Base-by-base conservation (phyloP, 2,329 filamentous ascomycete species). In the Venturia carpophila region DNA sequence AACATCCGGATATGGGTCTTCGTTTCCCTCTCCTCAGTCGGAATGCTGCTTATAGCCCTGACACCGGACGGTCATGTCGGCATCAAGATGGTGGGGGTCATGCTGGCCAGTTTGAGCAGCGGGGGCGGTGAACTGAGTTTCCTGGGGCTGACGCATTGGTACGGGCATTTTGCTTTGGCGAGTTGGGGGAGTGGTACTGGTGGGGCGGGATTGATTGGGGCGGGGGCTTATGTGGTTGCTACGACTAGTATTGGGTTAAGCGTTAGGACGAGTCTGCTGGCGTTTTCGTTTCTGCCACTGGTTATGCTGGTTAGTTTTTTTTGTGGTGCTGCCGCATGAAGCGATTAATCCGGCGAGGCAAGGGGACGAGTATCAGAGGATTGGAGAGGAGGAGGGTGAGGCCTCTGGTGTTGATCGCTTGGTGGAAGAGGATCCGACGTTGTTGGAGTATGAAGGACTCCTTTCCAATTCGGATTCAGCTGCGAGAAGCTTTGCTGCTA, bases 101-200 rank as follows among this genome's bases (percentile, higher is more conserved):
- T 92, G 47, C 78, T 97, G 60, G 91, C 92, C 1, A 96, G 91
- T 71, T 76, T 97, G 62, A 90, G 90, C 70, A 91, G 88, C 68
- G 94, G 94, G 19, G 90, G 83, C 21, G 94, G 94, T 41, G 94
- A 97, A 78, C 80, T 97, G 66, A 95, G 89, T 75, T 97, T 97
- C 73, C 79, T 99, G 6, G 89, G 91, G 0, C 77, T 99, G 71
- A 96, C 93, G 17, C 93, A 97, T 74, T 97, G 89, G 78, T 97
- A 97, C 71, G 94, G 93, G 0, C 87, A 86, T 10, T 88, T 90
- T 75, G 91, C 91, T 70, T 82, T 97, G 21, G 92, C 92, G 0
- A 88, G 91, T 43, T 99, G 94, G 94, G 90, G 91, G 0, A 93
- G 89, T 68, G 93, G 93, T 0, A 97, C 93, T 0, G 93, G 93